Evolutionary conservation across 768 basidiomycete genomes (phyloP), one percentile per base, ranked within the genome.

Genomic region (Psilocybe azurescens): DNA sequence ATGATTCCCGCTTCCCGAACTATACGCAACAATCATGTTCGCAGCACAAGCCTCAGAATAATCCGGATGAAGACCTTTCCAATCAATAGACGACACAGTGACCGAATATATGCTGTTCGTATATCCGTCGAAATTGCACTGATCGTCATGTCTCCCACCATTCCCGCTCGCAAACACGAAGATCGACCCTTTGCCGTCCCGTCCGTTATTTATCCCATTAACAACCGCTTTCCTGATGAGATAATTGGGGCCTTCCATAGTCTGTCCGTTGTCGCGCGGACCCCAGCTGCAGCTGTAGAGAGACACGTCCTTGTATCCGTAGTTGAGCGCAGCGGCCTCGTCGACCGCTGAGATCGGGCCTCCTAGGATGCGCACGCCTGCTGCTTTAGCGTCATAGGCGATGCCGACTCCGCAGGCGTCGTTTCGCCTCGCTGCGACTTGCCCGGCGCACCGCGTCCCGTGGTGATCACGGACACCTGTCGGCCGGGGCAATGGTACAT

Each of bases 51-150:
- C 78, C 76, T 99, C 97, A 3, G 96, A 98, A 69, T 99, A 99
- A 70, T 89, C 92, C 11, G 97, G 97, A 71, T 97, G 97, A 28
- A 95, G 75, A 14, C 95, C 97, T 70, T 92, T 93, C 73, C 89
- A 88, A 70, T 99, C 97, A 64, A 98, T 82, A 0, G 97, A 91
- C 7, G 93, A 89, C 30, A 99, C 94, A 0, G 97, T 99, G 47
- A 99, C 88, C 5, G 91, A 93, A 76, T 93, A 97, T 61, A 98
- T 96, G 69, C 91, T 93, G 71, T 99, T 99, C 18, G 97, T 99
- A 74, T 99, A 99, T 5, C 97, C 97, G 67, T 99, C 97, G 72
- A 99, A 99, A 73, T 99, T 99, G 81, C 97, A 99, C 73, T 98
- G 96, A 72, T 99, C 97, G n/a, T 89, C 91, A 49, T 84, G 81